A percentile compares a stretch with the other conserved stretches of the same genome.
These are phyloP conservation scores for Geum urbanum DNA, from an alignment of 306 rosid species.

Conservation along the genomic window DNA sequence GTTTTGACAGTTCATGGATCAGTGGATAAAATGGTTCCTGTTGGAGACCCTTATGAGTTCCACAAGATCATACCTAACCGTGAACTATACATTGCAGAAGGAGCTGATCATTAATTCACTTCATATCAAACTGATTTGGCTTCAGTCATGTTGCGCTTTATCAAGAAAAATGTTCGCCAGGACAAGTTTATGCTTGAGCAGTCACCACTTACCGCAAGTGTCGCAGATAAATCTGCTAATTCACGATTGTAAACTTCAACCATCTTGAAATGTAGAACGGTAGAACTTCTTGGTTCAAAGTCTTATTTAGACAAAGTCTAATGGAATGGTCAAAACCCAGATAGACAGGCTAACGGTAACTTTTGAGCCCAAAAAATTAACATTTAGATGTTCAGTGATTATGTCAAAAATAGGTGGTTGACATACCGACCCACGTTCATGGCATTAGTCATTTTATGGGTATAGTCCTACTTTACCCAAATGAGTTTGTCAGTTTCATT, in stretches of 20 bases:
- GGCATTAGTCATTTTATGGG: too few species aligned
- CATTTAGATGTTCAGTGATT: too few species aligned
- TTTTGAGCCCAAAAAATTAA: too few species aligned
- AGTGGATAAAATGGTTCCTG: conserved; percentile 63
- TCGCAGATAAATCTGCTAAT: conserved; percentile 25
- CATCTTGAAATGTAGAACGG: background rate
- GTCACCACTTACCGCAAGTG: conserved; percentile 13
- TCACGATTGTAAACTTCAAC: conserved; percentile 43
- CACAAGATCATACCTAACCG: conserved; percentile 61
- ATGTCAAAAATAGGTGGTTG: too few species aligned
- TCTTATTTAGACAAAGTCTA: too few species aligned
- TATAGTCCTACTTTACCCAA: too few species aligned
- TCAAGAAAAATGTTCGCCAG: conserved; percentile 33
- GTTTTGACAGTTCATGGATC: conserved; percentile 89
- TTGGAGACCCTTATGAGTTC: conserved; percentile 69
- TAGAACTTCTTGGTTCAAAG: too few species aligned
- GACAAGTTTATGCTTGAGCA: conserved; percentile 24
- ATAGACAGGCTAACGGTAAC: too few species aligned
- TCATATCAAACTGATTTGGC: conserved; percentile 59
- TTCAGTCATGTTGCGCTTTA: conserved; percentile 53
- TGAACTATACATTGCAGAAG: conserved; percentile 53
- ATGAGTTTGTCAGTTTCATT: too few species aligned
- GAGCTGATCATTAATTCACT: conserved; percentile 79
- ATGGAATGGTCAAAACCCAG: too few species aligned
- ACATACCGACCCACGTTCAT: too few species aligned